Evolutionary conservation across 768 basidiomycete species (phyloP).

Genomic region (Boletus speciosus): DNA sequence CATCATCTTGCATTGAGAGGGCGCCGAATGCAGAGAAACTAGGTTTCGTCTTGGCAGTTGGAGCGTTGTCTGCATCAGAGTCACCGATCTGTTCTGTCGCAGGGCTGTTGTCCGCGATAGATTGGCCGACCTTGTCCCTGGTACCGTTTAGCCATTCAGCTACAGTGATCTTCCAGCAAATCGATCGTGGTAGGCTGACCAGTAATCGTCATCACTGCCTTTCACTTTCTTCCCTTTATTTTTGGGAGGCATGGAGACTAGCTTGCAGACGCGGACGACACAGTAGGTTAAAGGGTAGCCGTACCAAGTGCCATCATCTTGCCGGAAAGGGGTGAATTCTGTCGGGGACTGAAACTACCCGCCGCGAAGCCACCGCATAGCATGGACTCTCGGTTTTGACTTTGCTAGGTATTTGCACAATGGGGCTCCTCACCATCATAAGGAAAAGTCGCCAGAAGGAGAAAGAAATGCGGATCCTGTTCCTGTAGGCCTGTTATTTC

Average conservation of each 20-base stretch:
- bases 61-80: conserved; percentile 43
- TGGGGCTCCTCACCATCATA: conserved; percentile 97
- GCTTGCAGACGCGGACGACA: neutral
- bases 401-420: conserved; percentile 25
- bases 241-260: conserved; percentile 46
- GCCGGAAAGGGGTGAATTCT: conserved; percentile 1
- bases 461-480: conserved; percentile 93
- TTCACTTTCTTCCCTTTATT: conserved; percentile 88
- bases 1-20: conserved; percentile 40
- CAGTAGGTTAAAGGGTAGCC: neutral
- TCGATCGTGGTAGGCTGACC: conserved; percentile 44
- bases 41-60: conserved; percentile 27
- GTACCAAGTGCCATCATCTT: conserved; percentile 13
- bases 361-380: conserved; percentile 6
- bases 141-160: conserved; percentile 11
- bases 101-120: conserved; percentile 42
- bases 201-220: conserved; percentile 73
- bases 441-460: conserved; percentile 94
- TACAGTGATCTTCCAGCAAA: conserved; percentile 11
- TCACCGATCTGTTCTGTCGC: conserved; percentile 28
- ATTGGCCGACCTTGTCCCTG: conserved; percentile 67
- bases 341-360: conserved; percentile 13
- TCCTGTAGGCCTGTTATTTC: conserved; percentile 57
- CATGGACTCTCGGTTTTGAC: neutral
- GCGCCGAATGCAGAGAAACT: conserved; percentile 54